Conservation (phyloP, 192 early-diverging fungal genomes). For the Backusella liffmaniae region DNA sequence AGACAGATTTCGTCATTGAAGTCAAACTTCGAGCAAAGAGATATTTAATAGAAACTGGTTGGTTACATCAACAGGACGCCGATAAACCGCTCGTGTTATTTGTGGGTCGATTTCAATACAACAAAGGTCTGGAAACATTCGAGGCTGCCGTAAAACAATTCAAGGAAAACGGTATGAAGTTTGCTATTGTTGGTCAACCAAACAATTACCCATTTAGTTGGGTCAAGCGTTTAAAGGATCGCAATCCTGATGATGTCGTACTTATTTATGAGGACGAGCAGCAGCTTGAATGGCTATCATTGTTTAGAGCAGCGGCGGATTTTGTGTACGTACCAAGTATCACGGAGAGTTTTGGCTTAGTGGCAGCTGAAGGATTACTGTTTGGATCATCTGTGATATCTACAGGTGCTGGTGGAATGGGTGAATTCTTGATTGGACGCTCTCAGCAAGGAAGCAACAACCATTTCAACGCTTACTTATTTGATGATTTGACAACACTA, state of each 20-base stretch:
- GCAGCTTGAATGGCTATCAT: slow-evolving; percentile 45
- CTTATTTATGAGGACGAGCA: slow-evolving; percentile 39
- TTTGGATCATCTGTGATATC: slow-evolving; percentile 55
- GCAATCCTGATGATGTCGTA: slow-evolving; percentile 39
- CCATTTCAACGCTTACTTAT: slow-evolving; percentile 42
- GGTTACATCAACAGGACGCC: slow-evolving; percentile 39
- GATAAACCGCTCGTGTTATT: slow-evolving; percentile 44
- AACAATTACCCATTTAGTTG: slow-evolving; percentile 49
- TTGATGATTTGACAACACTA: slow-evolving; percentile 18
- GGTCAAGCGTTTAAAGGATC: slow-evolving; percentile 32
- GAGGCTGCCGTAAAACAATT: slow-evolving; percentile 31
- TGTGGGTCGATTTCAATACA: slow-evolving; percentile 58
- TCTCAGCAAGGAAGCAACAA: slow-evolving; percentile 17
- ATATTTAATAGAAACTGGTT: slow-evolving; percentile 40
- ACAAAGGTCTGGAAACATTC: slow-evolving; percentile 55
- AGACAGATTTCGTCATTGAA: slow-evolving; percentile 11
- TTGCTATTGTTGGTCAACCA: slow-evolving; percentile 55
- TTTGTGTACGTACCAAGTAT: slow-evolving; percentile 51
- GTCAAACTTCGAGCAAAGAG: slow-evolving; percentile 48
- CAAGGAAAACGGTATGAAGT: slow-evolving; percentile 38
- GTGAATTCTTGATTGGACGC: slow-evolving; percentile 52
- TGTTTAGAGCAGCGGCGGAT: slow-evolving; percentile 53
- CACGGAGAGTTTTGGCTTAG: slow-evolving; percentile 55
- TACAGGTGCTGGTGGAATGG: slow-evolving; percentile 49
- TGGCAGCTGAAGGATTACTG: slow-evolving; percentile 55